phyloP scores from a whole-genome alignment of 345 rosid genomes.

The Eucalyptus guilfoylei region DNA sequence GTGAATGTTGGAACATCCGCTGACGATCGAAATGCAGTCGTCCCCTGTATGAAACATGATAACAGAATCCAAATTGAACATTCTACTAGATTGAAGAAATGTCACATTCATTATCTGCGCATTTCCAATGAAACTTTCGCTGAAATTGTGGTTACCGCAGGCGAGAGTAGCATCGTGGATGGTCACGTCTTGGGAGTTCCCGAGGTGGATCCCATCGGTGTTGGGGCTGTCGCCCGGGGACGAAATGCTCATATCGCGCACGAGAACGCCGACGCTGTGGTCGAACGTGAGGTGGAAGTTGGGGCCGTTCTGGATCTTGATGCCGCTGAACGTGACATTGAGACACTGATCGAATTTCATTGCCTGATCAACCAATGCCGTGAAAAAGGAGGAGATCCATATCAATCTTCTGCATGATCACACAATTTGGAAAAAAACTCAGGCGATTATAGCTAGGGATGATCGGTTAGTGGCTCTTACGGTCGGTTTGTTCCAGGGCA shows the following conservation, averaged over 20 bases:
- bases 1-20: slow-evolving; percentile 13
- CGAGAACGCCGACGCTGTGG: background rate
- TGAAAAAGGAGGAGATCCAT: background rate
- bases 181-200: slow-evolving; percentile 7
- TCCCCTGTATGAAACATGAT: slow-evolving; percentile 3
- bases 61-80: background rate
- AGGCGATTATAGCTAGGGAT: background rate
- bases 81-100: background rate
- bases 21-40: slow-evolving; percentile 23
- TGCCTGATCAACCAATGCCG: slow-evolving; percentile 6
- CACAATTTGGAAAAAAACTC: background rate
- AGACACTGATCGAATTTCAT: slow-evolving; percentile 8
- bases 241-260: slow-evolving; percentile 6
- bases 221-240: slow-evolving; percentile 26
- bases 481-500: background rate
- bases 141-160: background rate
- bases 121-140: no score
- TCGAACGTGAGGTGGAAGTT: slow-evolving; percentile 22
- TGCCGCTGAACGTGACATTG: background rate
- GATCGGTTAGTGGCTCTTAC: background rate
- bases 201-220: slow-evolving; percentile 31
- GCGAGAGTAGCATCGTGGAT: background rate
- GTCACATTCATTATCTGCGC: no score
- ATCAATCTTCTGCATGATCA: background rate
- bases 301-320: slow-evolving; percentile 15